Evolutionary conservation across 2,329 filamentous ascomycete species (phyloP), one percentile per base, ranked within the genome.

Genomic region (Cladosporium sp.): DNA sequence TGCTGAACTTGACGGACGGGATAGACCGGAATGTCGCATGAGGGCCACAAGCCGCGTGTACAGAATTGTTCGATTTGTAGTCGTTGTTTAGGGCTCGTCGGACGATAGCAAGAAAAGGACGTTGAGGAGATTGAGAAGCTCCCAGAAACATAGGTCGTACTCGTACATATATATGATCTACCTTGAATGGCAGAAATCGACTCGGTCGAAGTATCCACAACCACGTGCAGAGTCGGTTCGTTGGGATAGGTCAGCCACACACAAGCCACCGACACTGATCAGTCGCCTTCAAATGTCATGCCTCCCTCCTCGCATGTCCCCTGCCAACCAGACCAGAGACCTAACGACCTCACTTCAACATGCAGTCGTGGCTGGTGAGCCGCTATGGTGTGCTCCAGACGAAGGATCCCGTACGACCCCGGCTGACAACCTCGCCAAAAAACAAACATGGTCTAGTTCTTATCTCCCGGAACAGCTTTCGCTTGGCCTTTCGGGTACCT

Each of bases 341-440:
- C 39, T 46, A 8, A 13, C 39, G 10, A 54, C 51, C 51, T 54
- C 51, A 54, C 51, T 23, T 54, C n/a, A 10, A 46, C n/a, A 14
- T 32, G 26, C 51, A 30, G 18, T 21, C 28, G 51, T 30, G 18
- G 25, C 30, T 32, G 26, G 30, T 30, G n/a, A 21, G 26, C 51
- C 26, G 51, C 30, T n/a, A 54, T 54, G 51, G 51, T 54, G 51
- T 54, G 51, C 51, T 54, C 26, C 14, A 54, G 51, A 54, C 3
- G 26, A 21, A 23, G 8, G 26, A 54, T 54, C 28, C 18, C 51
- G 51, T 30, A 54, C 51, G 2, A 54, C 28, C 26, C 25, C 26
- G 51, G 30, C 51, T 54, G 26, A 30, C 26, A 13, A 4, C 11
- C 28, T 54, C 51, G 51, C 51, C 51, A 32, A 32, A 54, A 53